Evolutionary conservation across 2,329 filamentous ascomycete genomes (phyloP).

Genomic region (Pyricularia sp.): DNA sequence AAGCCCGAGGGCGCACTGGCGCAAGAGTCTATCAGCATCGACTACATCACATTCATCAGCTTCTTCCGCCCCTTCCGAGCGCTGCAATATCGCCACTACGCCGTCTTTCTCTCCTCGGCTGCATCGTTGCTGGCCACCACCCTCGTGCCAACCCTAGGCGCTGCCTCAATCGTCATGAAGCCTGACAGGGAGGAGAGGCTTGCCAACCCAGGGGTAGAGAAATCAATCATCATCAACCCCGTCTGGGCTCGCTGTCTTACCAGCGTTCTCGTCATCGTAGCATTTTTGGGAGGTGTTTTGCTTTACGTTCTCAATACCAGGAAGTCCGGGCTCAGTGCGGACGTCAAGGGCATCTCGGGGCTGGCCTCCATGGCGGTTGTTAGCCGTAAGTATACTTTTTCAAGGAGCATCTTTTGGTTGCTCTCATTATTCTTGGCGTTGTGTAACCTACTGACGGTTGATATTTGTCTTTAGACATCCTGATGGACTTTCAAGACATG

Average conservation of each 20-base stretch:
- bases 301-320: constrained; percentile 52
- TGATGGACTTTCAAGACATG: constrained; percentile 65
- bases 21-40: constrained; percentile 60
- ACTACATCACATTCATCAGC: constrained; percentile 62
- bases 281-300: constrained; percentile 45
- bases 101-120: constrained; percentile 57
- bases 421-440: background rate
- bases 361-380: constrained; percentile 68
- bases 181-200: constrained; percentile 39
- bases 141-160: constrained; percentile 58
- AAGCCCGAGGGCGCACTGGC: constrained; percentile 50
- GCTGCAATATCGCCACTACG: constrained; percentile 53
- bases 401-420: background rate
- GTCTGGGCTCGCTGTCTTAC: constrained; percentile 55
- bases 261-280: constrained; percentile 44
- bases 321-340: constrained; percentile 55
- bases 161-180: constrained; percentile 48
- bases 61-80: constrained; percentile 57
- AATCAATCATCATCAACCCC: constrained; percentile 45
- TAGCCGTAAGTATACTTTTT: constrained; percentile 27
- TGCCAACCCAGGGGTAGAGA: constrained; percentile 29
- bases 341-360: constrained; percentile 65
- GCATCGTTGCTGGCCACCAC: constrained; percentile 58
- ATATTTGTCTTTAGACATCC: constrained; percentile 34
- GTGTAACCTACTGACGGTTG: background rate